phyloP scores from a whole-genome alignment of 2,329 filamentous ascomycete species.

The Amesomyces nigricolor region DNA sequence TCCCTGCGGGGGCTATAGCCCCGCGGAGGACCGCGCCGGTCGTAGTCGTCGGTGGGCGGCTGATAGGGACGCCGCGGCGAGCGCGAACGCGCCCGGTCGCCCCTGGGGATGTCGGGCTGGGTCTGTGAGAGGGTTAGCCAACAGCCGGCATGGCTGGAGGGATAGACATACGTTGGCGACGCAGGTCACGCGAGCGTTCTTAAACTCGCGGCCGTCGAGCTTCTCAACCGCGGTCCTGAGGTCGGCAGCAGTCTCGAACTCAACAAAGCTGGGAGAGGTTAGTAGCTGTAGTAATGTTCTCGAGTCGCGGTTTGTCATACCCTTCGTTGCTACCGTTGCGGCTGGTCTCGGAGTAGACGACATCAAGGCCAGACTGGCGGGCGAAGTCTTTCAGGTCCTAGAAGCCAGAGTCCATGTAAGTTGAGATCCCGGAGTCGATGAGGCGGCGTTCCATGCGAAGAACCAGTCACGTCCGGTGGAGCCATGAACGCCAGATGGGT shows the following conservation, averaged over 20 bases:
- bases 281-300: neutral
- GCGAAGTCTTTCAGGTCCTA: conserved; percentile 99
- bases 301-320: conserved; percentile 48
- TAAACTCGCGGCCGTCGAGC: conserved; percentile 88
- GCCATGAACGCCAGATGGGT: conserved; percentile 29
- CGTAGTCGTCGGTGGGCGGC: conserved; percentile 70
- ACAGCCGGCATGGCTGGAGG: conserved; percentile 1
- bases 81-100: conserved; percentile 72
- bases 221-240: conserved; percentile 90
- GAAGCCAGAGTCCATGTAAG: conserved; percentile 76
- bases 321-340: conserved; percentile 89
- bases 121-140: conserved; percentile 16
- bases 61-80: conserved; percentile 63
- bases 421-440: conserved; percentile 52
- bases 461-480: conserved; percentile 34
- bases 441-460: conserved; percentile 31
- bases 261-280: conserved; percentile 68
- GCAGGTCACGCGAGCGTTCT: conserved; percentile 80
- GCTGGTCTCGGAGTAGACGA: conserved; percentile 94
- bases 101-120: conserved; percentile 47
- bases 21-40: conserved; percentile 70
- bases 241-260: conserved; percentile 91
- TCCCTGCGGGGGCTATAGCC: conserved; percentile 77
- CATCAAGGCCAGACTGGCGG: conserved; percentile 90
- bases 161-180: conserved; percentile 69